Evolutionary conservation across 371 early-diverging fungal species (phyloP), one percentile per base, ranked within the genome.

Genomic region (Catenaria anguillulae): DNA sequence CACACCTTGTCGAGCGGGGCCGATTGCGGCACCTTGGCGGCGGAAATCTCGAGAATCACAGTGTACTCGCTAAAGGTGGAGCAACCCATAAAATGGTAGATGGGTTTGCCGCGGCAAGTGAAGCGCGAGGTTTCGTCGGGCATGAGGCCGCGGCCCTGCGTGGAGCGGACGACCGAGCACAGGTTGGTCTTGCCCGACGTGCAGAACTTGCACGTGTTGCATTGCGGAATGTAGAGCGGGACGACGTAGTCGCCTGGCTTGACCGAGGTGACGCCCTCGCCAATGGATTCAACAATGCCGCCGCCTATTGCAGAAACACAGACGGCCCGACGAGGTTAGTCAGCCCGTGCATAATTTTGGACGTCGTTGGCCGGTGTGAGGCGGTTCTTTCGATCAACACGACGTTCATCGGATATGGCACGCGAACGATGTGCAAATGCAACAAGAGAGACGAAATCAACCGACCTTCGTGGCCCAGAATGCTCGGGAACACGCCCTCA

Each of bases 51-150:
- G 59, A 82, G 76, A 35, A 84, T 87, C 19, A 94, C 95, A 6
- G 93, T 91, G 81, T 96, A 96, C 74, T 96, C 90, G 64, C 85
- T 82, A 69, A 96, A 96, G 10, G 97, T 92, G 21, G 92, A 92
- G 61, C 87, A 87, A 23, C 97, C 97, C 97, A 96, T 95, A 73
- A 88, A 93, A 69, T 96, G 97, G 73, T 83, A 89, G 63, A 94
- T 83, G 19, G 76, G 71, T 67, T 89, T 71, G 26, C 94, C 95
- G 61, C 84, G 86, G 82, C 92, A 88, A 34, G 90, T 83, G 73
- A 95, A 97, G 55, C 97, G 85, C n/a, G 82, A 77, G 5, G 93
- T 92, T 42, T 81, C 82, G 67, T 95, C 97, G 58, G 94, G 94
- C 97, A 95, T 94, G 70, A 89, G 74, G 60, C 97, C 96, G 55